Evolutionary conservation across 83 land plant genomes (phyloP), one percentile per base, ranked within the genome.

Genomic region (Larix sibirica): DNA sequence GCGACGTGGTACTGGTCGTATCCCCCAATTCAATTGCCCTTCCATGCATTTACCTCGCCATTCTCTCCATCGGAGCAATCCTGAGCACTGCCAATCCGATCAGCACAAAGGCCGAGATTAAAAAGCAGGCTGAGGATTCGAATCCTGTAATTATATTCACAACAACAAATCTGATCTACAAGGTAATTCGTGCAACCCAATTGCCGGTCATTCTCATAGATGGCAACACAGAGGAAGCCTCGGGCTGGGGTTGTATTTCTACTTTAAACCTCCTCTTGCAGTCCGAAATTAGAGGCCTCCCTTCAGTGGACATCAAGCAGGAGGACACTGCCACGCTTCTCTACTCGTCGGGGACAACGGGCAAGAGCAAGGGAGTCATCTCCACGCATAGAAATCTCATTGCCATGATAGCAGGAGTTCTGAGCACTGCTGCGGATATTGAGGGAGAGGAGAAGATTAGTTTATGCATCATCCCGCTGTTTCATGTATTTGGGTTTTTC

Each of bases 331-430:
- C 97, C 0, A 88, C 91, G 54, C 80, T 97, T 9, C 85, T 93
- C 38, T 97, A 91, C 81, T 94, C 99, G 0, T 97, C 99, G 8
- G 99, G 99, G 16, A 97, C 99, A 3, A 97, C 96, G 0, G 99
- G 99, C 28, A 59, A n/a, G 6, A 88, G 91, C 83, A 97, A 97
- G 69, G 98, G 94, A 0, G 98, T 92, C 44, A 71, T 89, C 42
- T 62, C 89, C 78, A 84, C 95, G 7, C 99, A 97, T 81, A n/a
- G 88, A 58, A 95, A 91, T 65, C 82, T 93, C 81, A 95, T 96
- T 6, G 91, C 96, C 9, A 3, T 60, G 33, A 56, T 86, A 50
- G 80, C 86, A 0, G 23, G 80, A 50, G 77, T 89, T 80, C 16
- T 65, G 3, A 44, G 74, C 0, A 58, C 31, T 28, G 50, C 24